Base-by-base conservation (phyloP, 1,284 basidiomycete species). In the Ustilago vetiveriae region DNA sequence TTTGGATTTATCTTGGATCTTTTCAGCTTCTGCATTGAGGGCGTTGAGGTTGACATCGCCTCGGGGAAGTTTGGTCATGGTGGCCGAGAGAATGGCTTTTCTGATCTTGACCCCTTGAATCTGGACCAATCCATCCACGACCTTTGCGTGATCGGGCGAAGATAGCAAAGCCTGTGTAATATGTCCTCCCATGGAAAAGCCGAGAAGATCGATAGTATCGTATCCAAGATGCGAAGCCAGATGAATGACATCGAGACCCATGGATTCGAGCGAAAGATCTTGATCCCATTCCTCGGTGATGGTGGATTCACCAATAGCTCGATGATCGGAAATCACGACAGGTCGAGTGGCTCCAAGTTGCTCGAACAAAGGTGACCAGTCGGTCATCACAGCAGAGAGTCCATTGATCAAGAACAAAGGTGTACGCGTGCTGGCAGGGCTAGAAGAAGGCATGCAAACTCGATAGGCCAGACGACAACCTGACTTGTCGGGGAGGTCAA, bases 131-230 rank as follows among this genome's bases (percentile, higher is more conserved):
- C 56, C 49, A 3, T 51, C 36, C 0, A 13, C 29, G 0, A 37
- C 42, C 1, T 35, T 26, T 0, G 66, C 47, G 7, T 35, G 14
- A 1, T 57, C 38, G 0, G 40, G 22, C 3, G 55, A 54, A 3
- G 66, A 58, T n/a, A 80, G 44, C 13, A 81, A 37, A 5, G 64
- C 72, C 44, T 80, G 76, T 3, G 60, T 48, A 17, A 81, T 76
- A 29, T 76, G 71, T 2, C 80, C 80, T 10, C 79, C 80, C 80
- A 81, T 81, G 13, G 60, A 69, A 41, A 75, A 81, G 9, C 80
- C 80, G 6, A 81, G 56, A 2, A 79, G 35, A 38, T 80, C 62
- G 14, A 80, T 49, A 2, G 32, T 44, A 4, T 11, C 16, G 33
- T 65, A 58, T 2, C 62, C 65, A 9, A 81, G 54, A 19, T 62